Evolutionary conservation across 108 stramenopile species (phyloP), one percentile per base, ranked within the genome.

Genomic region (Fragilariopsis cylindrus): DNA sequence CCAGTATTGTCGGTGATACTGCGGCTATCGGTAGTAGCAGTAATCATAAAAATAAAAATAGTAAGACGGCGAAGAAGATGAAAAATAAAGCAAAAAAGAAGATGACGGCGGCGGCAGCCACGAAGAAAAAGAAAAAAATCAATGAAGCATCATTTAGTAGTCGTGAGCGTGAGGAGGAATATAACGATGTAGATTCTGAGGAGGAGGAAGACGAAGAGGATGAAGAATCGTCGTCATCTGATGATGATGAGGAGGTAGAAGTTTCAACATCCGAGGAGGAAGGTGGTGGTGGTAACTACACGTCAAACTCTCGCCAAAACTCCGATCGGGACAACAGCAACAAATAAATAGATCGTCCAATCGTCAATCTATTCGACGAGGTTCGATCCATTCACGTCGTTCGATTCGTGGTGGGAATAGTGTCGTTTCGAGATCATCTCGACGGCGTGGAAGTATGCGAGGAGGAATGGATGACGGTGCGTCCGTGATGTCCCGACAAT

Each of bases 401-500:
- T 73, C 72, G 46, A 66, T 74, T 16, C 60, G 53, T 2, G 57
- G 72, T 3, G 50, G 77, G 44, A 58, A 69, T 44, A 48, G 49
- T 19, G 67, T 79, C 21, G 72, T 68, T 45, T 74, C 79, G 18
- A 56, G 79, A 64, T 53, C 66, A n/a, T 79, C 78, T 15, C 55
- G 78, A 21, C 73, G 79, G 42, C 60, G 79, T 11, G 62, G 62
- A 41, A 80, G 79, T 55, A 75, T 80, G 74, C 60, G 79, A 12
- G 74, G 74, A 19, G 79, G 79, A 7, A 64, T 60, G 52, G 74
- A 71, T 55, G 79, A 80, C 52, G 79, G 47, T 4, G 79, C 79
- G 3, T 73, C 71, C 41, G 74, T 80, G 12, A 72, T 80, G 54
- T 73, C 72, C 12, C 60, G 74, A 30, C 79, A 80, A 62, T 80